Percentiles rank a stretch among this genome's conserved stretches.
These are phyloP conservation scores for Vitis cinerea DNA, from an alignment of 164 flowering plant species.

Conservation along the genomic window DNA sequence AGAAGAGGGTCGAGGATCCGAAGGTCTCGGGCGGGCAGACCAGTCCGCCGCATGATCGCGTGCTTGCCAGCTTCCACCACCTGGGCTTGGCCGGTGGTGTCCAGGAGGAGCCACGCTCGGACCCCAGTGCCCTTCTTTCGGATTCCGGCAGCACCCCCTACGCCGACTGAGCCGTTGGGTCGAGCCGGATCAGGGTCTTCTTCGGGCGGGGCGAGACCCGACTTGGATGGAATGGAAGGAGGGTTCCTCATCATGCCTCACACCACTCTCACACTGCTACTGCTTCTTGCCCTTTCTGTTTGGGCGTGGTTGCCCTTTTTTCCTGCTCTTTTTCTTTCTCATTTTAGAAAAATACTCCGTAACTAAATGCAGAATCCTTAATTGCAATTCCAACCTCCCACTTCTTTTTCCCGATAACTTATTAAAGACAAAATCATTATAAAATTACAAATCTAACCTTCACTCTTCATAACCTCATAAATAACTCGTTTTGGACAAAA, in stretches of 20 bases:
- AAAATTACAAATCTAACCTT: too few relatives aligned
- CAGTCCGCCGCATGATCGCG: conserved; percentile 86
- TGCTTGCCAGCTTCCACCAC: conserved; percentile 86
- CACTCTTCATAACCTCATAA: too few relatives aligned
- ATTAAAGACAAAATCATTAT: too few relatives aligned
- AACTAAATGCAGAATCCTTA: too few relatives aligned
- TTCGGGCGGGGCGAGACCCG: conserved; percentile 18
- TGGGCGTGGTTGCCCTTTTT: too few relatives aligned
- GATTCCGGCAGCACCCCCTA: conserved; percentile 17
- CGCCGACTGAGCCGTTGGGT: conserved; percentile 2
- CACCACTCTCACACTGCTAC: too few relatives aligned
- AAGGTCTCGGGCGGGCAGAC: conserved; percentile 88
- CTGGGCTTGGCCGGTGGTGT: conserved; percentile 66
- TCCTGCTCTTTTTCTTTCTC: too few relatives aligned
- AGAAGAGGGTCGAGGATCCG: conserved; percentile 84
- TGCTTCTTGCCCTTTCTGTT: too few relatives aligned
- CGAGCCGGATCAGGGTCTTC: conserved; percentile 36
- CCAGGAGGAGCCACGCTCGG: conserved; percentile 65
- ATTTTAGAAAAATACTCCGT: too few relatives aligned
- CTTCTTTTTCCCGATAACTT: too few relatives aligned
- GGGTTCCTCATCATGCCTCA: conserved; percentile 16
- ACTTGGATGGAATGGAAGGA: conserved; percentile 4
- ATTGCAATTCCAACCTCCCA: too few relatives aligned
- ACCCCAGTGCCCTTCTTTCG: conserved; percentile 68
- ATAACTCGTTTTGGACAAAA: too few relatives aligned